Conservation (phyloP, 1,139 yeast species). For the Kodamaea plutei region DNA sequence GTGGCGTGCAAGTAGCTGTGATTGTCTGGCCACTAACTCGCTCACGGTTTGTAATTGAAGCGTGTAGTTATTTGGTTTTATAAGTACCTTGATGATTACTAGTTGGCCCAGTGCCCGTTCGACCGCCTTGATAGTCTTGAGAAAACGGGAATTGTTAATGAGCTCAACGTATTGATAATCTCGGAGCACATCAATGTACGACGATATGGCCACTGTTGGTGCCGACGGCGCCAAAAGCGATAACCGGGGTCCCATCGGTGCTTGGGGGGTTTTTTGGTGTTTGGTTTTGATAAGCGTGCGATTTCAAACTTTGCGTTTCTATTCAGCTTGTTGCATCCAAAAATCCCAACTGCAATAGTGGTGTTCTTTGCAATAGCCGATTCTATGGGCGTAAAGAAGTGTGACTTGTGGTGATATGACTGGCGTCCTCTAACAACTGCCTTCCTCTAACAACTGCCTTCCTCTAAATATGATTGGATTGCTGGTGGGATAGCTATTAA, state of each 20-base stretch:
- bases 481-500: too few species aligned
- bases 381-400: too few species aligned
- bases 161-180: constrained; percentile 70
- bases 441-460: too few species aligned
- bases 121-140: constrained; percentile 79
- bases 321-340: too few species aligned
- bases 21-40: constrained; percentile 33
- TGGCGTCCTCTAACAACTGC: too few species aligned
- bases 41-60: constrained; percentile 31
- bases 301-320: too few species aligned
- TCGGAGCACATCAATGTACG: constrained; percentile 77
- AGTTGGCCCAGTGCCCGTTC: constrained; percentile 57
- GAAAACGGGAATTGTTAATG: constrained; percentile 72
- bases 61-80: constrained; percentile 56
- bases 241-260: constrained; percentile 87
- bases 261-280: too few species aligned
- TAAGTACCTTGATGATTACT: constrained; percentile 73
- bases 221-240: constrained; percentile 87
- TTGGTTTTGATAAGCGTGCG: too few species aligned
- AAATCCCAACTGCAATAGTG: too few species aligned
- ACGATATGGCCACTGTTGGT: constrained; percentile 86
- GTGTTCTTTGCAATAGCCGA: too few species aligned
- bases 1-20: constrained; percentile 41
- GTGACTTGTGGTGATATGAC: too few species aligned
- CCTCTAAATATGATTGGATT: too few species aligned